Conservation (phyloP, 345 rosid species). For the Atalantia buxifolia region DNA sequence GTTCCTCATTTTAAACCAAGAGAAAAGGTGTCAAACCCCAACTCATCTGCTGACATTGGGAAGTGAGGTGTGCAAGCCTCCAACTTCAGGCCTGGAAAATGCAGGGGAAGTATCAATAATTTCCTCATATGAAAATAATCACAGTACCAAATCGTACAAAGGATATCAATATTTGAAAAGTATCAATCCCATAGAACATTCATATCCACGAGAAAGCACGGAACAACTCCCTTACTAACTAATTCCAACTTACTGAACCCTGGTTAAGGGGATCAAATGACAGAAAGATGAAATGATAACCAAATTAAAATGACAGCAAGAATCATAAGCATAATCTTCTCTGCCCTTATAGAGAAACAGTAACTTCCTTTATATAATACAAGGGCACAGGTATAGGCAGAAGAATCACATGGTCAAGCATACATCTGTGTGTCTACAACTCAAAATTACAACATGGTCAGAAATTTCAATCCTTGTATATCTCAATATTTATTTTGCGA, state of each 20-base stretch:
- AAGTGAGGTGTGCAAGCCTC: constrained; percentile 33
- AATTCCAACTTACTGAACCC: not conserved
- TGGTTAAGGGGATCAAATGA: not conserved
- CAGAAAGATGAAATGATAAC: not conserved
- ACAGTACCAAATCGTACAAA: constrained; percentile 12
- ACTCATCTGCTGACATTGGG: constrained; percentile 28
- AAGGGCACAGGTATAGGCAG: not conserved
- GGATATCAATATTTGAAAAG: constrained; percentile 16
- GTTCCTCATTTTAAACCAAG: constrained; percentile 22
- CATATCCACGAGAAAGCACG: constrained; percentile 8
- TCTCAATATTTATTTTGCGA: not conserved
- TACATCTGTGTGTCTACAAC: not conserved
- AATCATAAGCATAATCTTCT: not conserved
- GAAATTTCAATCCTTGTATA: not conserved
- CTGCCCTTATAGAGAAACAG: not conserved
- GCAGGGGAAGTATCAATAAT: constrained; percentile 40
- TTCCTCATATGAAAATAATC: constrained; percentile 20
- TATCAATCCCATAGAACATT: not conserved
- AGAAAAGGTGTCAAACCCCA: constrained; percentile 27
- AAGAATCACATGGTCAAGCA: not conserved
- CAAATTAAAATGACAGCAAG: not conserved
- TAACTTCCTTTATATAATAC: not conserved
- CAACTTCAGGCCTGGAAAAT: constrained; percentile 43
- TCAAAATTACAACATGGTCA: not conserved
- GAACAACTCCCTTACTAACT: not conserved